Base-by-base conservation (phyloP, 2,329 filamentous ascomycete species). In the Diaporthe batatas region DNA sequence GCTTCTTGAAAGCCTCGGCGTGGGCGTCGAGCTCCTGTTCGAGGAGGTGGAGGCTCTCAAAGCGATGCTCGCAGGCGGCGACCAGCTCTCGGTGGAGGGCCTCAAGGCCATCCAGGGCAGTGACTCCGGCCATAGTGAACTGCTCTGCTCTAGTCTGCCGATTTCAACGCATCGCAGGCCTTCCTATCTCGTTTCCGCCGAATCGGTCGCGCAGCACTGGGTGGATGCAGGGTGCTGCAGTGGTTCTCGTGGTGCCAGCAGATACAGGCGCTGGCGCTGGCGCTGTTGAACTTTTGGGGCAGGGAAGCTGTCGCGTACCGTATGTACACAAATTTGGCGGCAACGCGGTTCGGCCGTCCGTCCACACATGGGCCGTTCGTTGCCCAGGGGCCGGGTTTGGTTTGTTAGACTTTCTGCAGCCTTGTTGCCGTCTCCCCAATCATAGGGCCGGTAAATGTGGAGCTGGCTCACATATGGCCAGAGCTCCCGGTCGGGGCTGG, bases 81-180 rank as follows among this genome's bases (percentile, higher is more conserved):
- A 93, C 86, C 75, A 99, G 90, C 84, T 98, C 95, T 81, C 93
- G 91, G 82, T 97, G 94, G 78, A 99, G 91, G 82, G 91, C 91
- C 85, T 95, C 91, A 79, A 98, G 90, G 83, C 91, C 90, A 80
- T 92, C 92, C 80, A 97, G 88, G 79, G 89, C 90, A 81, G 91
- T 91, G 80, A 90, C 86, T 79, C 93, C 91, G 81, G 92, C 91
- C 94, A 96, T 96, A 76, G 79, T 85, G 72, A 72, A 73, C 16
- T 58, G 69, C 53, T 55, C 23, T 62, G 69, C 29, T 58, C 34
- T 42, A 65, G 25, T 58, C 34, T 47, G 68, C 29, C 68, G 57
- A 34, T 39, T 44, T 53, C 72, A 67, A 57, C 55, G 67, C 71
- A 72, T 77, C 58, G 72, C 73, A 69, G 58, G 34, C 44, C 54